phyloP scores from a whole-genome alignment of 2,329 filamentous ascomycete species.

The Diplodia intermedia region DNA sequence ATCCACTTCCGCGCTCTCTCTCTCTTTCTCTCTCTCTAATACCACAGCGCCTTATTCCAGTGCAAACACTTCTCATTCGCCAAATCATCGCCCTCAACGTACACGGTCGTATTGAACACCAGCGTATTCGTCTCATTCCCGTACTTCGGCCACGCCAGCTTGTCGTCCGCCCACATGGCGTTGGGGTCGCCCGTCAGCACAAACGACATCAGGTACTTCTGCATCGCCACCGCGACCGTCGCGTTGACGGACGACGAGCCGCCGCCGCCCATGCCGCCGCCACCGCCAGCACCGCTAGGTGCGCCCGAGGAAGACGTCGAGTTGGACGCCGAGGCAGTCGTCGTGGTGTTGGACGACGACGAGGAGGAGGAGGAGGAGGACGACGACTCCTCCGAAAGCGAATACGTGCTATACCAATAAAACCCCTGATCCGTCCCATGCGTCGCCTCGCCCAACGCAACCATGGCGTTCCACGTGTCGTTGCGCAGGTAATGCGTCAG shows the following conservation, averaged over 20 bases:
- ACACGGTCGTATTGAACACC: conserved; percentile 46
- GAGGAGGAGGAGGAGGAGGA: neutral
- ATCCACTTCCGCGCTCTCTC: neutral
- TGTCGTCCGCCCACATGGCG: conserved; percentile 44
- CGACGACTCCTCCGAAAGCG: conserved; percentile 15
- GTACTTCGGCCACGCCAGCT: conserved; percentile 46
- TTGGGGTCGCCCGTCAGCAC: conserved; percentile 43
- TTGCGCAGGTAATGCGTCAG: conserved; percentile 47
- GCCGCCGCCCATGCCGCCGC: neutral
- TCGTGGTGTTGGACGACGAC: neutral
- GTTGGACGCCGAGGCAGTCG: conserved; percentile 34
- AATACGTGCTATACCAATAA: conserved; percentile 41
- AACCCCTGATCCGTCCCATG: conserved; percentile 50
- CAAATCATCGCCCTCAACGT: conserved; percentile 43
- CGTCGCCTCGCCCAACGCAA: conserved; percentile 43
- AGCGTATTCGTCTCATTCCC: conserved; percentile 38
- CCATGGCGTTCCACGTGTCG: conserved; percentile 49
- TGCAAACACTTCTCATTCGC: conserved; percentile 42
- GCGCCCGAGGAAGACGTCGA: conserved; percentile 33
- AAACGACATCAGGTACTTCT: conserved; percentile 44
- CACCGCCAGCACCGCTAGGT: neutral
- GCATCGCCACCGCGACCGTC: conserved; percentile 39
- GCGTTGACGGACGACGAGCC: conserved; percentile 25
- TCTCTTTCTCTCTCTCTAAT: conserved; percentile 35
- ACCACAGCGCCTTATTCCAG: conserved; percentile 49